Evolutionary conservation across 495 filamentous ascomycete species (phyloP), one percentile per base, ranked within the genome.

Genomic region (Tirmania nivea): DNA sequence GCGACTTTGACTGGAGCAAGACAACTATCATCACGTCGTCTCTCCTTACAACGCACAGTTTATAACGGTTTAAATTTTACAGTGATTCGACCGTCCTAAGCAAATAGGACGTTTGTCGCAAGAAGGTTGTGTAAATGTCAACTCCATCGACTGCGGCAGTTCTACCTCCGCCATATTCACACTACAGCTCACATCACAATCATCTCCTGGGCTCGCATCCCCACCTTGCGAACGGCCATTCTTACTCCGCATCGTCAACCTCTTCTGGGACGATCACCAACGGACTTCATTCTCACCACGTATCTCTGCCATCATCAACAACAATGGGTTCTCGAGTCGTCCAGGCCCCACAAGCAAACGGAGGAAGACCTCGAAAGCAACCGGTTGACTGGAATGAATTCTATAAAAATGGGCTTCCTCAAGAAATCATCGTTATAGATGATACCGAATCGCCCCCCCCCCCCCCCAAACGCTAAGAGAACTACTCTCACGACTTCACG

Each of bases 361-460:
- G 49, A 78, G 80, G 56, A 14, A 70, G 71, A 57, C 73, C 74
- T 50, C 71, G 75, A 49, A 73, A 75, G n/a, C 71, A 77, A 57
- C 73, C 75, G 56, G 81, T 84, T 55, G 78, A 96, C 70, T 96
- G 89, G 89, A 69, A 76, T 35, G 76, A 79, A 55, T 96, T 93
- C 64, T 96, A 94, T 67, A 84, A 83, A 65, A 92, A 94, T 68
- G 89, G 89, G 17, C 67, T 89, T 14, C 89, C 89, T 12, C 83
- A 88, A 64, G 88, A 94, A 68, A 76, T 96, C 65, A 94, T 96
- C 63, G 80, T 94, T 56, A 96, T 96, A 65, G 84, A 94, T 60
- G 89, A 94, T 68, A 79, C 83, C n/a, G 78, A 81, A 42, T 81
- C 81, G 54, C 74, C 77, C 19, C 77, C 81, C 34, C 55, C 55